Base-by-base conservation (phyloP, 352 stramenopile genomes). In the Thalassiosira hispida region DNA sequence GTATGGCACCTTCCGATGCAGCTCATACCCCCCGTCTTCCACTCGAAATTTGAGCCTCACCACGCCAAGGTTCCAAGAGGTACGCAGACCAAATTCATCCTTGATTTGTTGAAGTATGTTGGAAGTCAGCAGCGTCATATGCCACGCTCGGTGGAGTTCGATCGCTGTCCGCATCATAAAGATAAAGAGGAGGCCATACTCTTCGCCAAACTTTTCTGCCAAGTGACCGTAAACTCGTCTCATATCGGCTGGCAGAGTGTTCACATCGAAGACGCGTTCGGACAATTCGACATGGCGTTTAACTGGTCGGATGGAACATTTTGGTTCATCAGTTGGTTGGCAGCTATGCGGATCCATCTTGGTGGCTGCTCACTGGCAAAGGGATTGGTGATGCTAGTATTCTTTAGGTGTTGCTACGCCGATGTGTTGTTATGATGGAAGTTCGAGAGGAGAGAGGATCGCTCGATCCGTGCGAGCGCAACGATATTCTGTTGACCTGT, bases 31-130 rank as follows among this genome's bases (percentile, higher is more conserved):
- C 27, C 80, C 80, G 67, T 87, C 80, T 47, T 87, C 70, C 3
- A 85, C 53, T 20, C 80, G 62, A 40, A 87, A 87, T 11, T 70
- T 66, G 0, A 87, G 38, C n/a, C 75, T 52, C 14, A 77, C 55
- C 0, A 87, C 80, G 25, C 80, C 80, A 5, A 87, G 31, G n/a
- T 83, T 65, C 80, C 80, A 87, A 12, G 76, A 85, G 38, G 64
- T 83, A n/a, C 80, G 62, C 25, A 87, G 33, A 14, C 66, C n/a
- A 38, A 83, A 87, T 18, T 55, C 46, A 22, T 85, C 76, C 57
- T 87, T 87, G 46, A 87, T 64, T 73, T 84, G 76, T 47, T 85
- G 80, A 5, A 87, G 47, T 38, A 87, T 67, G 14, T 73, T 71
- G 18, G 9, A 56, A n/a, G 80, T 87, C 12, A 87, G 64, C 23